Conservation (phyloP, 257 asterid genomes). For the Phtheirospermum japonicum region DNA sequence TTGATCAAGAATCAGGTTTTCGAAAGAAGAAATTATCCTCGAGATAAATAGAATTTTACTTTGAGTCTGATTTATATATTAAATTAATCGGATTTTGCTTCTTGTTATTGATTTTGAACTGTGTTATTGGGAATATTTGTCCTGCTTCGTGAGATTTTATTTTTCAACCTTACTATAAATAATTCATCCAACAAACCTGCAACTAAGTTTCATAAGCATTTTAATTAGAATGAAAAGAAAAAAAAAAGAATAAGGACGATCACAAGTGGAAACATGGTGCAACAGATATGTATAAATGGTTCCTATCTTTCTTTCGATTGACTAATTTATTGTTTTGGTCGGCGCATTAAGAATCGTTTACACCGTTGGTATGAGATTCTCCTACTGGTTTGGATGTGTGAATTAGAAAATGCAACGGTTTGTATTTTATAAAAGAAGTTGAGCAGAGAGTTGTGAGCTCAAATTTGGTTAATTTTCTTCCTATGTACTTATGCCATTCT, state of each 20-base stretch:
- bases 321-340: not conserved
- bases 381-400: not conserved
- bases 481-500: too few relatives aligned
- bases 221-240: constrained; percentile 6
- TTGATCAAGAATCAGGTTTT: constrained; percentile 10
- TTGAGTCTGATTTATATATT: not conserved
- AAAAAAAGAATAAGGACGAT: not conserved
- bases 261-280: not conserved
- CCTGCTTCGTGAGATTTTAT: not conserved
- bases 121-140: not conserved
- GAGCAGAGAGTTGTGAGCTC: too few relatives aligned
- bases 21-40: not conserved
- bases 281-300: not conserved
- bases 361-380: not conserved
- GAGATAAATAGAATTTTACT: not conserved
- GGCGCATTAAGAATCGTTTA: not conserved
- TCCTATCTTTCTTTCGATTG: not conserved
- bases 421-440: not conserved
- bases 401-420: not conserved
- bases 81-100: not conserved
- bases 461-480: too few relatives aligned
- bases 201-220: constrained; percentile 5
- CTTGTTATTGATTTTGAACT: not conserved
- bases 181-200: not conserved
- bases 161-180: not conserved